phyloP scores from a whole-genome alignment of 2,329 filamentous ascomycete genomes.

The Neopestalotiopsis clavispora region DNA sequence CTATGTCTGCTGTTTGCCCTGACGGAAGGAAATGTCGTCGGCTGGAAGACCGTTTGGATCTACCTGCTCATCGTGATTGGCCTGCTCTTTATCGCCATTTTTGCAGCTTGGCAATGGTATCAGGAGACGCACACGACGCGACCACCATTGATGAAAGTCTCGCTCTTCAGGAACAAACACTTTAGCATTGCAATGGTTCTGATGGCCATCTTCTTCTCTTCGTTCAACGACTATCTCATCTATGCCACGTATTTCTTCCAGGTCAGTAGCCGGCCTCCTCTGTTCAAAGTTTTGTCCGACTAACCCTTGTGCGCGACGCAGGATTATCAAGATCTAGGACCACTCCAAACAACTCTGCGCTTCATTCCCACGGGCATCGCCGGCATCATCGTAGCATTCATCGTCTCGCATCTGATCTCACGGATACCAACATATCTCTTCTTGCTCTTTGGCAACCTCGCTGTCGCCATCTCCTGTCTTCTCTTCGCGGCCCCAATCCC shows the following conservation, averaged over 20 bases:
- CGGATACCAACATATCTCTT: slow-evolving; percentile 63
- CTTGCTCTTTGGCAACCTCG: slow-evolving; percentile 60
- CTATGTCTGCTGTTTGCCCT: slow-evolving; percentile 69
- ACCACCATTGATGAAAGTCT: slow-evolving; percentile 69
- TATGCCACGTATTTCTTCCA: slow-evolving; percentile 75
- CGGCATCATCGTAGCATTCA: slow-evolving; percentile 61
- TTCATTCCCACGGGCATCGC: slow-evolving; percentile 70
- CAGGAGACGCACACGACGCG: slow-evolving; percentile 56
- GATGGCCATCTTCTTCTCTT: slow-evolving; percentile 69
- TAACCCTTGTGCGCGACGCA: not conserved
- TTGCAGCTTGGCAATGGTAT: slow-evolving; percentile 66
- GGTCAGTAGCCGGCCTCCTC: not conserved
- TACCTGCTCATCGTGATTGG: slow-evolving; percentile 63
- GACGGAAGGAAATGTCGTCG: slow-evolving; percentile 71
- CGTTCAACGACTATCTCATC: slow-evolving; percentile 71
- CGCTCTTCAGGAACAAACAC: slow-evolving; percentile 62
- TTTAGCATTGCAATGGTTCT: slow-evolving; percentile 69
- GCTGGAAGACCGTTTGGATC: slow-evolving; percentile 69
- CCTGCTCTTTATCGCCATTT: slow-evolving; percentile 57
- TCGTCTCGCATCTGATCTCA: slow-evolving; percentile 60
- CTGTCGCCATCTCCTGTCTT: slow-evolving; percentile 59
- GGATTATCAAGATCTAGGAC: slow-evolving; percentile 64
- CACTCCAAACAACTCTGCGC: slow-evolving; percentile 70
- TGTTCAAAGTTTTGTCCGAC: not conserved
- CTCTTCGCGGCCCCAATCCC: slow-evolving; percentile 70